Conservation (phyloP, 495 filamentous ascomycete genomes). For the Filosporella fistucella region DNA sequence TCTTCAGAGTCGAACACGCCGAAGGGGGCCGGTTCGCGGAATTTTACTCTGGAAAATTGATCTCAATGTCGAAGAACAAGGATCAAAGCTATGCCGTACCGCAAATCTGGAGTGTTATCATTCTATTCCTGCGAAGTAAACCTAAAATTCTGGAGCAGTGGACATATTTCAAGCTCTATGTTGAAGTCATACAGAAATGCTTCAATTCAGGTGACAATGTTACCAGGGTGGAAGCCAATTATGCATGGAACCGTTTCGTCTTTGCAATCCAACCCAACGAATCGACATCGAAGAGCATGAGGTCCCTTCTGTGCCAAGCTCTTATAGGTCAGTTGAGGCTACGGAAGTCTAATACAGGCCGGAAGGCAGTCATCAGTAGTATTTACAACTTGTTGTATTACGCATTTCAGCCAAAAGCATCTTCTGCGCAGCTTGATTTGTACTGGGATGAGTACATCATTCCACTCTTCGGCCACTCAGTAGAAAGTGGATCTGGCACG, state of each 20-base stretch:
- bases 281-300: conserved; percentile 46
- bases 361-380: conserved; percentile 58
- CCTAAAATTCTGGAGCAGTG: conserved; percentile 59
- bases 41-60: conserved; percentile 61
- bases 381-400: conserved; percentile 85
- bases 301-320: conserved; percentile 66
- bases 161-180: conserved; percentile 67
- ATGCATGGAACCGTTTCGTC: conserved; percentile 80
- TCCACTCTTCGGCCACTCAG: conserved; percentile 42
- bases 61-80: conserved; percentile 57
- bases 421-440: conserved; percentile 56
- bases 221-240: conserved; percentile 70
- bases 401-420: conserved; percentile 65
- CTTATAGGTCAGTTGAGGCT: conserved; percentile 65
- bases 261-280: conserved; percentile 62
- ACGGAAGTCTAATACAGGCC: conserved; percentile 47
- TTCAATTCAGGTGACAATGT: conserved; percentile 74
- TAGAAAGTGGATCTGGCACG: conserved; percentile 3
- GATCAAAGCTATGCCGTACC: conserved; percentile 68
- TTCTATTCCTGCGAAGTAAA: conserved; percentile 67
- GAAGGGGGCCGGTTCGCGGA: conserved; percentile 45
- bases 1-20: conserved; percentile 57
- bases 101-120: conserved; percentile 79
- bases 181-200: conserved; percentile 72
- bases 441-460: conserved; percentile 78